A percentile compares a stretch with the other conserved stretches of the same genome.
phyloP scores from a whole-genome alignment of 371 early-diverging fungal species.

The Synchytrium microbalum region DNA sequence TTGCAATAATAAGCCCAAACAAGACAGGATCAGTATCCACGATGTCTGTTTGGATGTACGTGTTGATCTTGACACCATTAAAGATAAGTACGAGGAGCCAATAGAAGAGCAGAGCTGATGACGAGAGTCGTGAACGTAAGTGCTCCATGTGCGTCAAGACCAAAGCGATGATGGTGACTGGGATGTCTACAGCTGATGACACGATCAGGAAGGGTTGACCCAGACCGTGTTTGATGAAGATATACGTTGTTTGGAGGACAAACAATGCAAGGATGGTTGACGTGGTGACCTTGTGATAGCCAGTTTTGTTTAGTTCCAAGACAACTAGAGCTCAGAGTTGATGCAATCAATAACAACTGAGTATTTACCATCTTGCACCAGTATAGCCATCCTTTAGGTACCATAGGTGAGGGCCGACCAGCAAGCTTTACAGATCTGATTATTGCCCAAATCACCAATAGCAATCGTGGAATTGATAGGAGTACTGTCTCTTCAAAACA shows the following conservation, averaged over 20 bases:
- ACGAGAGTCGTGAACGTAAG: constrained; percentile 52
- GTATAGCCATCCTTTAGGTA: constrained; percentile 1
- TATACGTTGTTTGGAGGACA: too few relatives aligned
- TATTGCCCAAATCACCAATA: constrained; percentile 1
- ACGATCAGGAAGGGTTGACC: not conserved
- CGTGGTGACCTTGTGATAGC: too few relatives aligned
- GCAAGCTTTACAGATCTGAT: not conserved
- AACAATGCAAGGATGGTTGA: not conserved
- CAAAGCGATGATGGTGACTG: constrained; percentile 3
- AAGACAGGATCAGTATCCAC: constrained; percentile 25
- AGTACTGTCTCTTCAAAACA: constrained; percentile 59
- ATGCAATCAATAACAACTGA: not conserved
- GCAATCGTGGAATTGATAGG: not conserved
- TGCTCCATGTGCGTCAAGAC: constrained; percentile 62
- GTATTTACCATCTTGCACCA: constrained; percentile 1
- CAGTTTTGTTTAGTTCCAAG: too few relatives aligned
- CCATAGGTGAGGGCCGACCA: not conserved
- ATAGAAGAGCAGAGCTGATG: constrained; percentile 63
- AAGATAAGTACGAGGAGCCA: constrained; percentile 59
- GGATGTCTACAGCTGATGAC: not conserved
- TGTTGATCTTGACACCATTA: constrained; percentile 50
- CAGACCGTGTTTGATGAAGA: too few relatives aligned
- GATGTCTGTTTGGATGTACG: constrained; percentile 36
- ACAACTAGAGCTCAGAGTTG: not conserved
- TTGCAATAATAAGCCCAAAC: constrained; percentile 29